Conservation (phyloP, 257 asterid species). For the Phtheirospermum japonicum region DNA sequence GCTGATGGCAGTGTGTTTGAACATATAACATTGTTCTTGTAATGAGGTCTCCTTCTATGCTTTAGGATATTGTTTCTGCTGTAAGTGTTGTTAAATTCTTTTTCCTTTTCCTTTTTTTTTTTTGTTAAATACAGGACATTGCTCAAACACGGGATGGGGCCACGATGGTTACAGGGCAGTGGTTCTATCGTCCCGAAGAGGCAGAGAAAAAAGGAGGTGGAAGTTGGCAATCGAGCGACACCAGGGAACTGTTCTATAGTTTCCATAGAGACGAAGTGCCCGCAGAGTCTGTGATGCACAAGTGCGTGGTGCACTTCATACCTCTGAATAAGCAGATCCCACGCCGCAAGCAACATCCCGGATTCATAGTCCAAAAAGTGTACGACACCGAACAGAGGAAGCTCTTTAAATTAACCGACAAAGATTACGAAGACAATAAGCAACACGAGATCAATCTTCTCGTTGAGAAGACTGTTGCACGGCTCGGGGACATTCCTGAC, state of each 20-base stretch:
- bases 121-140: conserved; percentile 54
- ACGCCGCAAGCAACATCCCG: conserved; percentile 71
- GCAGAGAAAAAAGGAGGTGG: conserved; percentile 67
- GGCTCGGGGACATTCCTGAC: conserved; percentile 71
- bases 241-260: conserved; percentile 79
- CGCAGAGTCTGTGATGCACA: conserved; percentile 91
- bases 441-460: conserved; percentile 73
- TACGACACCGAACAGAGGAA: conserved; percentile 65
- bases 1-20: conserved; percentile 13
- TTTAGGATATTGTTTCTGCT: conserved; percentile 8
- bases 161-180: conserved; percentile 66
- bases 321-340: conserved; percentile 77
- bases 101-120: neutral
- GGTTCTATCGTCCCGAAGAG: conserved; percentile 97
- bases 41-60: conserved; percentile 10
- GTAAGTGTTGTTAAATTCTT: neutral
- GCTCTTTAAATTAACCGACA: conserved; percentile 72
- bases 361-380: conserved; percentile 78
- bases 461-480: conserved; percentile 66
- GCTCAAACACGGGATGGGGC: conserved; percentile 41
- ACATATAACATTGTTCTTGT: neutral
- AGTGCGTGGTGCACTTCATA: conserved; percentile 81
- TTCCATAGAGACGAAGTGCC: conserved; percentile 82
- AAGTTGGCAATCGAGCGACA: conserved; percentile 61
- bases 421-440: conserved; percentile 66